These are phyloP conservation scores for Exutisphaerella laricina DNA, from an alignment of 2,329 filamentous ascomycete species.

Conservation along the genomic window DNA sequence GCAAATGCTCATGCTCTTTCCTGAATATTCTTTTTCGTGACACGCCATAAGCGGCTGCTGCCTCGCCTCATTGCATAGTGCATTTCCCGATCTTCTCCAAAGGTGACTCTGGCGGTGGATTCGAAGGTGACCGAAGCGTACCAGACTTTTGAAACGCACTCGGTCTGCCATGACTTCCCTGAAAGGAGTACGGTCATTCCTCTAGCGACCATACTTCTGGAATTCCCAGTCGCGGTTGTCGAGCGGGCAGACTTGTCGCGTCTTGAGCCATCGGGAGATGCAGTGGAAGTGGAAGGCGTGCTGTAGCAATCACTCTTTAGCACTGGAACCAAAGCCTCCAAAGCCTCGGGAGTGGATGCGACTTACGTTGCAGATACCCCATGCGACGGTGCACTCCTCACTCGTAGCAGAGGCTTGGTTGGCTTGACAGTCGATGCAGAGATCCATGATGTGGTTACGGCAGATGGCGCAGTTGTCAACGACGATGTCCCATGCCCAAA, in stretches of 20 bases:
- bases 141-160: not conserved
- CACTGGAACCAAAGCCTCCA: too few relatives aligned
- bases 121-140: not conserved
- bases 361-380: conserved; percentile 97
- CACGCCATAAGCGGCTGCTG: not conserved
- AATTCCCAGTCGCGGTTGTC: conserved; percentile 99
- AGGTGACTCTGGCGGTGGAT: too few relatives aligned
- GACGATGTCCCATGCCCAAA: conserved; percentile 99
- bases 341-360: too few relatives aligned
- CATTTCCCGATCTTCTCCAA: too few relatives aligned
- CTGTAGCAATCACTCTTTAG: too few relatives aligned
- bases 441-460: conserved; percentile 99
- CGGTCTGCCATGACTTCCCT: too few relatives aligned
- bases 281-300: conserved; percentile 99
- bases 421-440: conserved; percentile 98
- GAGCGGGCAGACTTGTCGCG: conserved; percentile 93
- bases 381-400: conserved; percentile 97
- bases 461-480: conserved; percentile 99
- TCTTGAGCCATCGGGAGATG: conserved; percentile 98
- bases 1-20: conserved; percentile 8
- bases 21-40: not conserved
- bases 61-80: too few relatives aligned
- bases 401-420: conserved; percentile 97
- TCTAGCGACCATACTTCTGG: conserved; percentile 84
- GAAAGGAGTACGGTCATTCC: too few relatives aligned